Base-by-base conservation (phyloP, 352 stramenopile genomes). In the Globisporangium nodosum region DNA sequence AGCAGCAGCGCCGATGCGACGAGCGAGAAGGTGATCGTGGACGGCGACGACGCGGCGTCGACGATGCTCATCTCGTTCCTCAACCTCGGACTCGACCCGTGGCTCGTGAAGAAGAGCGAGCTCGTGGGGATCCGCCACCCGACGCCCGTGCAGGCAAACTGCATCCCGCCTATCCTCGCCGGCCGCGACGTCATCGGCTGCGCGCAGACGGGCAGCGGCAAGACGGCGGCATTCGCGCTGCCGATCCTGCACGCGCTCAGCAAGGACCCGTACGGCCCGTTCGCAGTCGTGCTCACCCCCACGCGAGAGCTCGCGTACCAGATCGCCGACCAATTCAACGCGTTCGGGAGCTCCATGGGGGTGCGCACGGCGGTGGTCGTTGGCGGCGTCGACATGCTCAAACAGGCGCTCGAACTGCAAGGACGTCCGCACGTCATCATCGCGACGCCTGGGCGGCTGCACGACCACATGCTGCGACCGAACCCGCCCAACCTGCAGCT, bases 291-390 rank as follows among this genome's bases (percentile, higher is more conserved):
- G 49, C 68, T 99, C 33, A 98, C 96, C 52, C 97, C 97, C 5
- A 99, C 96, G 37, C 74, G 97, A 20, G 97, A 99, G 79, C 78
- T 99, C 12, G 97, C 97, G 20, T 98, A 98, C 66, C 97, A 99
- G 78, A 99, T 99, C 64, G 83, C 92, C 43, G 96, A 99, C 60
- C 96, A 99, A 71, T 97, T 99, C 49, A 82, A 96, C 37, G 96
- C 94, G 1, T 88, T 99, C 35, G 82, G 87, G n/a, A 97, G 97
- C 65, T 88, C 86, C 20, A 83, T 94, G 61, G 79, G 80, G 31
- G 84, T 99, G 27, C 84, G 92, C 27, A 92, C 88, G 21, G 75
- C 82, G 8, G 79, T 99, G 2, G 76, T 99, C n/a, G 94, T 99
- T 8, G 97, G 97, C 51, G 97, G 97, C 49, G 82, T 98, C 46